Evolutionary conservation across 495 filamentous ascomycete genomes (phyloP).

Genomic region (Penicillium samsonianum): DNA sequence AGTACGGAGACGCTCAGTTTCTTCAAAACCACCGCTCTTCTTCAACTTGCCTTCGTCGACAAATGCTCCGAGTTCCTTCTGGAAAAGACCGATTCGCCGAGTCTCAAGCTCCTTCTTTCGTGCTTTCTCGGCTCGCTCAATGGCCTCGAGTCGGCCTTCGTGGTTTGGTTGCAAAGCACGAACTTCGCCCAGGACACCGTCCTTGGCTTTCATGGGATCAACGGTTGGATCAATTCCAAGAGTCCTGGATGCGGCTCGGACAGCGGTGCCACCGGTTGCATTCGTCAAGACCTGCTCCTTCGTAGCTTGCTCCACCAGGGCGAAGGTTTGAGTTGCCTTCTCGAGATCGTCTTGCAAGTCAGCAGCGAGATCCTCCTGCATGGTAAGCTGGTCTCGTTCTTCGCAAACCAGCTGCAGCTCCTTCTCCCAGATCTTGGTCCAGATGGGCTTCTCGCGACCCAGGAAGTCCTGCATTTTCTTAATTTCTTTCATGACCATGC

Average conservation of each 20-base stretch:
- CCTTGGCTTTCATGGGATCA: constrained; percentile 81
- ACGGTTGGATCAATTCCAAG: constrained; percentile 64
- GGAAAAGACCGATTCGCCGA: constrained; percentile 74
- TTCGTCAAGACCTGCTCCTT: constrained; percentile 88
- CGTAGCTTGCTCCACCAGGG: constrained; percentile 92
- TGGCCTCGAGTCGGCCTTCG: constrained; percentile 87
- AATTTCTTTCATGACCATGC: constrained; percentile 75
- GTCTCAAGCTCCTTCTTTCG: constrained; percentile 84
- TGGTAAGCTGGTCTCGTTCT: constrained; percentile 87
- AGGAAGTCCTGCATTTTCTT: constrained; percentile 95
- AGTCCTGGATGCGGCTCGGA: constrained; percentile 57
- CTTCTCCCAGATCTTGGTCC: constrained; percentile 98
- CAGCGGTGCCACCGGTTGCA: constrained; percentile 35
- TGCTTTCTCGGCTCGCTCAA: constrained; percentile 89
- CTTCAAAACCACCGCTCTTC: constrained; percentile 93
- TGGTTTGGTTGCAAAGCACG: constrained; percentile 94
- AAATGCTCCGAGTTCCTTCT: constrained; percentile 83
- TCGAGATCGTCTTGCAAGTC: constrained; percentile 94
- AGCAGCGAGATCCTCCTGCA: constrained; percentile 89
- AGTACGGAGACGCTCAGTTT: constrained; percentile 81
- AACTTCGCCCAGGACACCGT: constrained; percentile 89
- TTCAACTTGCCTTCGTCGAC: constrained; percentile 91
- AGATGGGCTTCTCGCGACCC: constrained; percentile 86
- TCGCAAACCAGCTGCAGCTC: constrained; percentile 92
- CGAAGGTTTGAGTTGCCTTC: constrained; percentile 88